phyloP scores from a whole-genome alignment of 306 rosid species.

The Adenanthera pavonina region DNA sequence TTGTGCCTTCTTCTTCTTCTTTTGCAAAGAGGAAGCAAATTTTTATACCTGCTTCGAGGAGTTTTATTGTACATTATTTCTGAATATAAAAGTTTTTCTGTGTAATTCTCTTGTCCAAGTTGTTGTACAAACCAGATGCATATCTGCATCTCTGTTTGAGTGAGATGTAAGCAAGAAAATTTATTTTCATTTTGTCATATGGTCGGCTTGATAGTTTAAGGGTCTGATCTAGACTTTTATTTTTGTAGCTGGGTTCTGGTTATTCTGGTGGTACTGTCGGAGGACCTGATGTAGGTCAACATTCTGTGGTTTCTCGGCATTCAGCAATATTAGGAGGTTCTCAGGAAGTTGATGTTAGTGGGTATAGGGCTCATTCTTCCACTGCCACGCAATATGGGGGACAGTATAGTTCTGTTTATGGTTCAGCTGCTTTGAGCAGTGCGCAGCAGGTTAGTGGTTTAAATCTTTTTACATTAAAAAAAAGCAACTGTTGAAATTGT shows the following conservation, averaged over 20 bases:
- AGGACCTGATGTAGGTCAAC: slow-evolving; percentile 75
- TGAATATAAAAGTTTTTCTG: not conserved
- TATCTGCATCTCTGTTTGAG: not conserved
- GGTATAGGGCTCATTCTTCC: slow-evolving; percentile 72
- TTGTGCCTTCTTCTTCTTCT: not conserved
- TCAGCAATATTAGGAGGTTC: slow-evolving; percentile 72
- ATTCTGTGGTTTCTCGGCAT: slow-evolving; percentile 79
- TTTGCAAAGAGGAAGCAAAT: not conserved
- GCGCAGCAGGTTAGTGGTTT: slow-evolving; percentile 68
- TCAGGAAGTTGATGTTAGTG: slow-evolving; percentile 77
- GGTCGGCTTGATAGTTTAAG: not conserved
- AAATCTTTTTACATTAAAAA: not conserved
- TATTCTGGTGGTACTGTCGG: slow-evolving; percentile 84
- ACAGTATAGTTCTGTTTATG: slow-evolving; percentile 87
- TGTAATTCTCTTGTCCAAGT: not conserved
- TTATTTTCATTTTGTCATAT: not conserved
- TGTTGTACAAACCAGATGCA: not conserved
- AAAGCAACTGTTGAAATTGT: not conserved
- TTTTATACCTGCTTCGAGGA: not conserved
- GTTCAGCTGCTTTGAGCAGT: slow-evolving; percentile 73
- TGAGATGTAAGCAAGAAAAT: not conserved
- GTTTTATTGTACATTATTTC: not conserved
- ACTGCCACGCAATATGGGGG: slow-evolving; percentile 83
- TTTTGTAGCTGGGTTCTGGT: slow-evolving; percentile 66
- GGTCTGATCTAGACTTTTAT: slow-evolving; percentile 30